Evolutionary conservation across 2,329 filamentous ascomycete genomes (phyloP).

Genomic region (Alternaria novae-zelandiae): DNA sequence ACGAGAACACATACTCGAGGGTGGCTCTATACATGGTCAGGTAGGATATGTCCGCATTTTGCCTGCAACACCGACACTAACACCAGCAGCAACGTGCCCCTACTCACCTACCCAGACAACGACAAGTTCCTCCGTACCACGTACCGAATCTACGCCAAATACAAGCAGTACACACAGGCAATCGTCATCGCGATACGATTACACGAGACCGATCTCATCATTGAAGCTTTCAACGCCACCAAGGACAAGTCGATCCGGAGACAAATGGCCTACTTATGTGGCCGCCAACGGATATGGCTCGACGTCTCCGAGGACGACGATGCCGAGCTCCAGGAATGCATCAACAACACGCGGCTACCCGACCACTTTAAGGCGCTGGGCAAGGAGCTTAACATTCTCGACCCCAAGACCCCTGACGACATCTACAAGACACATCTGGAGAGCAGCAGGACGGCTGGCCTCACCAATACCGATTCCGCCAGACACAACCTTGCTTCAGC

Average conservation of each 20-base stretch:
- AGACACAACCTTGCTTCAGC: conserved; percentile 93
- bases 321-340: conserved; percentile 76
- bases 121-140: conserved; percentile 92
- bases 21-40: conserved; percentile 97
- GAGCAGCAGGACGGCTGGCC: conserved; percentile 87
- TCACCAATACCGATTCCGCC: conserved; percentile 95
- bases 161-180: conserved; percentile 91
- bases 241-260: conserved; percentile 84
- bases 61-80: conserved; percentile 22
- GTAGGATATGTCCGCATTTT: conserved; percentile 32
- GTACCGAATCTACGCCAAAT: conserved; percentile 90
- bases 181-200: conserved; percentile 93
- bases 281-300: conserved; percentile 86
- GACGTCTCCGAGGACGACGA: conserved; percentile 75
- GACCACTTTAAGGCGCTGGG: conserved; percentile 93
- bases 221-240: conserved; percentile 79
- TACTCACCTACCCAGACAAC: conserved; percentile 97
- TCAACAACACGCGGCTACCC: conserved; percentile 85
- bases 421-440: conserved; percentile 99
- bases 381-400: conserved; percentile 95
- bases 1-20: conserved; percentile 90
- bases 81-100: conserved; percentile 79
- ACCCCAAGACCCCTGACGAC: conserved; percentile 95
- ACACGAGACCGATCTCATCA: conserved; percentile 84
- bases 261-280: conserved; percentile 92